Base-by-base conservation (phyloP, 2,329 filamentous ascomycete genomes). In the Penicillium italicum region DNA sequence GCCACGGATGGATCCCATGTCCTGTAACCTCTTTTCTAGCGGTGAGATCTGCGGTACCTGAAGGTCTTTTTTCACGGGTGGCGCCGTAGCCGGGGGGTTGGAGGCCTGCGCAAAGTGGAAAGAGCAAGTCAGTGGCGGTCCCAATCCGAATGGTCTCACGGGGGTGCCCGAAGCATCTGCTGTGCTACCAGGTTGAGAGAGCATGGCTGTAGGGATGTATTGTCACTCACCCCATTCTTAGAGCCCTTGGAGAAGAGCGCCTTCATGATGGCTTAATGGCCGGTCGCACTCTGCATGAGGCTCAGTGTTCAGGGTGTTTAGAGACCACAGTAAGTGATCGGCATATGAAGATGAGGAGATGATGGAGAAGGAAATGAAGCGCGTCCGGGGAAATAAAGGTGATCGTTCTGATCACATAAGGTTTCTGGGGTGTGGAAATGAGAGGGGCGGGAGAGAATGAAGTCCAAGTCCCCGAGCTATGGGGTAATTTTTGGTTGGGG, bases 1-100 rank as follows among this genome's bases (percentile, higher is more conserved):
- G 64, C 83, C 80, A 68, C 91, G 86, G 63, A 95, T 77, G 2
- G 92, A 86, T 4, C 91, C 92, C 56, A 90, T 86, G 74, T 90
- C 88, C 66, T 86, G 83, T 31, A 99, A 81, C 81, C 95, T 88
- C 79, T 91, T 85, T 74, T 87, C 84, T 33, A 87, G 72, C 40
- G 83, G 81, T 43, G 83, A 85, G 52, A 80, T 77, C 62, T 79
- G 77, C 33, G 79, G 80, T 63, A 79, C 78, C 69, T 82, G 79
- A 56, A 78, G 75, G 64, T 87, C 84, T 68, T 84, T 85, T 75
- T 85, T 87, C 55, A 77, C 69, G 36, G 82, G 76, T 41, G 76
- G 70, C 59, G 73, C 70, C 62, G 72, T 74, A 54, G 75, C 69
- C 40, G 76, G 72, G 66, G 79, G 77, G 66, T 76, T 71, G 52